Percentiles rank a stretch among this genome's conserved stretches.
Evolutionary conservation across 2,329 filamentous ascomycete genomes (phyloP).

Genomic region (Alternaria consortialis): DNA sequence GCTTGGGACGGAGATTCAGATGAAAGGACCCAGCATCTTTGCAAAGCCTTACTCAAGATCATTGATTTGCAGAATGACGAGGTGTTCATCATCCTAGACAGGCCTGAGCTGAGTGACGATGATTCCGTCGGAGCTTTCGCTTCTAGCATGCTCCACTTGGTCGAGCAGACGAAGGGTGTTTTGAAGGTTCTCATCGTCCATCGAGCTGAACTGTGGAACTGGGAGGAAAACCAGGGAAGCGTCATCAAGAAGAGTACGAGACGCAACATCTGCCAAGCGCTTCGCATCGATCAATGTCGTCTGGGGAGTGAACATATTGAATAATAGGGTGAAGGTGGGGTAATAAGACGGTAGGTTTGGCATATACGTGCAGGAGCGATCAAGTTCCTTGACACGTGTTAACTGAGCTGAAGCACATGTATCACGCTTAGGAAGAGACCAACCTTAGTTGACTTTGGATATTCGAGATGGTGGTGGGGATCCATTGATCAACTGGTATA

Average conservation of each 20-base stretch:
- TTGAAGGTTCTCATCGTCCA: not conserved
- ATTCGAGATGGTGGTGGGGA: not conserved
- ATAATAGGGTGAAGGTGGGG: not conserved
- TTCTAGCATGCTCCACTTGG: not conserved
- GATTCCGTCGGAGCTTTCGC: not conserved
- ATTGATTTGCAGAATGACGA: not conserved
- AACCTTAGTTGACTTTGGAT: constrained; percentile 1
- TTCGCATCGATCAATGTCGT: not conserved
- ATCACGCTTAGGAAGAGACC: not conserved
- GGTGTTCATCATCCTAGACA: not conserved
- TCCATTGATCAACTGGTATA: constrained; percentile 6
- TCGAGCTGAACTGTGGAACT: not conserved
- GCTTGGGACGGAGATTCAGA: not conserved
- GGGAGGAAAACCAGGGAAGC: not conserved
- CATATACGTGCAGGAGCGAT: not conserved
- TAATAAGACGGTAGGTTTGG: not conserved
- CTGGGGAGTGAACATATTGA: not conserved
- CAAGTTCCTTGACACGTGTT: not conserved
- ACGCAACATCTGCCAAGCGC: not conserved
- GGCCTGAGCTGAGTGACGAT: not conserved
- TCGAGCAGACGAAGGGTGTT: not conserved
- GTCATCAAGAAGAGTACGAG: not conserved
- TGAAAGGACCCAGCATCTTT: not conserved
- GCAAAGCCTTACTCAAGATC: not conserved
- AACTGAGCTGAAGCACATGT: constrained; percentile 2